Evolutionary conservation across 2,329 filamentous ascomycete genomes (phyloP).

Genomic region (Chrysoporthe puriensis): DNA sequence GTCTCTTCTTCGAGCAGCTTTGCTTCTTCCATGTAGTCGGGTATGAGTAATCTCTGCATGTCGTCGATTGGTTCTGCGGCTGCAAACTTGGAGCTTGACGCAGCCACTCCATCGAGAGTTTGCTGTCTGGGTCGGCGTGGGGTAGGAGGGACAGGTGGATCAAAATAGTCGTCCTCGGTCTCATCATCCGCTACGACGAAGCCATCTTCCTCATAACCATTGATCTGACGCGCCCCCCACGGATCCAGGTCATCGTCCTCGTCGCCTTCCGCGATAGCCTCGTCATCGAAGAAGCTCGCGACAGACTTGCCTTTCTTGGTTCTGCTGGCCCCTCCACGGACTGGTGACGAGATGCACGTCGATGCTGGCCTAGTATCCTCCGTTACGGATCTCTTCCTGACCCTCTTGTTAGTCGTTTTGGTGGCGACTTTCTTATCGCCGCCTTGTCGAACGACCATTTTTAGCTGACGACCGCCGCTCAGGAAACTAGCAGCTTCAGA

Average conservation of each 20-base stretch:
- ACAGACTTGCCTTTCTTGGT: slow-evolving; percentile 41
- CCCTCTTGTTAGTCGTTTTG: slow-evolving; percentile 41
- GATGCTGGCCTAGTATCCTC: slow-evolving; percentile 36
- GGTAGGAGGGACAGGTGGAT: slow-evolving; percentile 42
- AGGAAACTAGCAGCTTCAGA: slow-evolving; percentile 42
- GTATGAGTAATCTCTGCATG: slow-evolving; percentile 65
- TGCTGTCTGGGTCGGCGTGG: slow-evolving; percentile 40
- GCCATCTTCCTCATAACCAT: slow-evolving; percentile 50
- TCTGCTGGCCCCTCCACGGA: slow-evolving; percentile 39
- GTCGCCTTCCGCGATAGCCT: slow-evolving; percentile 40
- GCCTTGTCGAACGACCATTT: slow-evolving; percentile 44
- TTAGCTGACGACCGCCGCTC: slow-evolving; percentile 47
- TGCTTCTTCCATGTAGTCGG: slow-evolving; percentile 66
- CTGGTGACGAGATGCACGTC: slow-evolving; percentile 59
- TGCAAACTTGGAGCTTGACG: slow-evolving; percentile 62
- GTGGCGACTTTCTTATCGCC: slow-evolving; percentile 38
- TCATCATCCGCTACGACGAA: slow-evolving; percentile 45
- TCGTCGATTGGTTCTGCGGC: slow-evolving; percentile 54
- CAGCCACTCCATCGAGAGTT: slow-evolving; percentile 49
- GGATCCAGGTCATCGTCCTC: slow-evolving; percentile 43
- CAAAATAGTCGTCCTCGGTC: slow-evolving; percentile 51
- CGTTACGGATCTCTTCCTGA: slow-evolving; percentile 33
- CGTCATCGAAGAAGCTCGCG: slow-evolving; percentile 29
- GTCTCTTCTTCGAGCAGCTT: slow-evolving; percentile 63
- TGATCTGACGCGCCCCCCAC: slow-evolving; percentile 38